Evolutionary conservation across 1,284 basidiomycete genomes (phyloP).

Genomic region (Puccinia polysora): DNA sequence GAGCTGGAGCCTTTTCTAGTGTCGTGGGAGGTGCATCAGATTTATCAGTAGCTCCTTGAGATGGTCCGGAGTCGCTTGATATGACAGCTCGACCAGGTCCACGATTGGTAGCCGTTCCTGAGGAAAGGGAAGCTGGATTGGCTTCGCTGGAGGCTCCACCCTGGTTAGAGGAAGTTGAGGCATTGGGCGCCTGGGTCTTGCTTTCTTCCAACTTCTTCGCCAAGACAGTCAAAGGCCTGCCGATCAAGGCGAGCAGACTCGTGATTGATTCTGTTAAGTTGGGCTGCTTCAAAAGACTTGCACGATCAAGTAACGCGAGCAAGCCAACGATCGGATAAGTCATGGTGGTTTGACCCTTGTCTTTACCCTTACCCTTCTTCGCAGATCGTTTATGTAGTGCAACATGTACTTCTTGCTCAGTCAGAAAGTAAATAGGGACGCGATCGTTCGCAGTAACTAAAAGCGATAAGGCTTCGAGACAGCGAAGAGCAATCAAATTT

Average conservation of each 20-base stretch:
- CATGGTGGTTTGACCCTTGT: slow-evolving; percentile 64
- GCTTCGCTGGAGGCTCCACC: slow-evolving; percentile 11
- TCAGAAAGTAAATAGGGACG: slow-evolving; percentile 84
- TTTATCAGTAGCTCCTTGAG: slow-evolving; percentile 26
- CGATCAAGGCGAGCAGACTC: slow-evolving; percentile 74
- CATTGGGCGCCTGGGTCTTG: background rate
- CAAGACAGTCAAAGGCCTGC: slow-evolving; percentile 64
- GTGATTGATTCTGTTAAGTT: slow-evolving; percentile 88
- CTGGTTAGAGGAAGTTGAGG: slow-evolving; percentile 4
- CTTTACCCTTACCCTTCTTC: slow-evolving; percentile 85
- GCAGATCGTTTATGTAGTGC: slow-evolving; percentile 65
- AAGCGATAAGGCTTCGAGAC: slow-evolving; percentile 77
- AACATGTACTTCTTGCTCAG: slow-evolving; percentile 78
- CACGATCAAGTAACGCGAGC: slow-evolving; percentile 76
- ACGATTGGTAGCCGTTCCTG: slow-evolving; percentile 52
- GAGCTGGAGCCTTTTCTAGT: slow-evolving; percentile 65
- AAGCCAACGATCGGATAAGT: slow-evolving; percentile 86
- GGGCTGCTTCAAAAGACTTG: slow-evolving; percentile 74
- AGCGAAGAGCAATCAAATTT: slow-evolving; percentile 84
- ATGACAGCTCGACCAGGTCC: slow-evolving; percentile 11
- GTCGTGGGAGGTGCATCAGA: slow-evolving; percentile 45
- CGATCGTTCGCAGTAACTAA: slow-evolving; percentile 77
- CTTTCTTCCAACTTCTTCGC: slow-evolving; percentile 46
- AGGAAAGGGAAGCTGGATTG: slow-evolving; percentile 49
- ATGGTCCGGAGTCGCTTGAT: slow-evolving; percentile 15